Evolutionary conservation across 108 stramenopile genomes (phyloP).

Genomic region (Stephanodiscus triporus): DNA sequence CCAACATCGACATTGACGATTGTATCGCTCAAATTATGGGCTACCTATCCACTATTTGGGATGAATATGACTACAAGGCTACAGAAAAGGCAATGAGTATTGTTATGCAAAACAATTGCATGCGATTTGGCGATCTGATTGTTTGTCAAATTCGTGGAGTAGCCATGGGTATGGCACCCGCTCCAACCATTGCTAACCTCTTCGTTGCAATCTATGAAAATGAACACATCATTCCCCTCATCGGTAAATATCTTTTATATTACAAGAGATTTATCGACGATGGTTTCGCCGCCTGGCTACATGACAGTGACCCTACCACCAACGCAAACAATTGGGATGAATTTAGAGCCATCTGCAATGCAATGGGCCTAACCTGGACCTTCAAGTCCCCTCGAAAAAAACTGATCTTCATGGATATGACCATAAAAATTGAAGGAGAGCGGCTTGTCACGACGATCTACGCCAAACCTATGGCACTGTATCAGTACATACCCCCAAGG

Average conservation of each 20-base stretch:
- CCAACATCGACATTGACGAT: not conserved
- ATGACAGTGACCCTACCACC: too few relatives aligned
- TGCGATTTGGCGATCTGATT: not conserved
- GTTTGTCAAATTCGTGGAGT: too few relatives aligned
- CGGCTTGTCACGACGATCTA: too few relatives aligned
- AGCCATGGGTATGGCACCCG: constrained; percentile 2
- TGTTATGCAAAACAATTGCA: not conserved
- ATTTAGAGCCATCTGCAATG: too few relatives aligned
- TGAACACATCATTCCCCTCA: not conserved
- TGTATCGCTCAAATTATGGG: not conserved
- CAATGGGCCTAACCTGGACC: too few relatives aligned
- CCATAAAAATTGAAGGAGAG: too few relatives aligned
- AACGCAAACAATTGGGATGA: too few relatives aligned
- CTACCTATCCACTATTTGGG: not conserved
- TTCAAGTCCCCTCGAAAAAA: too few relatives aligned
- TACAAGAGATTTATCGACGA: too few relatives aligned
- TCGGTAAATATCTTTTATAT: not conserved
- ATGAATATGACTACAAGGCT: not conserved
- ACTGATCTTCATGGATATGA: too few relatives aligned
- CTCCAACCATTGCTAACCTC: not conserved
- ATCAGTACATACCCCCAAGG: not conserved
- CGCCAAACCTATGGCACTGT: too few relatives aligned
- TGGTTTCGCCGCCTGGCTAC: too few relatives aligned
- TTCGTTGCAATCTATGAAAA: not conserved
- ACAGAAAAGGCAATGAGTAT: not conserved